Conservation (phyloP, 345 rosid genomes). For the Passiflora organensis region DNA sequence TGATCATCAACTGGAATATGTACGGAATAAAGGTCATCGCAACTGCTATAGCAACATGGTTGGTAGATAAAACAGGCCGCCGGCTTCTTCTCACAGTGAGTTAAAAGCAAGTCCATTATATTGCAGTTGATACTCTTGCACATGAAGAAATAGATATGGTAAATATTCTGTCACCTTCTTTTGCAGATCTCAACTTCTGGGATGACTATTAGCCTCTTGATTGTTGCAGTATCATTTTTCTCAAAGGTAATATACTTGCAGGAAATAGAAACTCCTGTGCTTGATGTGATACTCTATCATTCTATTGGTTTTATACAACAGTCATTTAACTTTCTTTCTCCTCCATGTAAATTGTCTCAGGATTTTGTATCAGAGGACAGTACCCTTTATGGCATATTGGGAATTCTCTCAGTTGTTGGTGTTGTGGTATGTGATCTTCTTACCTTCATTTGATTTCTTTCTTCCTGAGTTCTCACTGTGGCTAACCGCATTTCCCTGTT, state of each 20-base stretch:
- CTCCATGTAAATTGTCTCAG: slow-evolving; percentile 31
- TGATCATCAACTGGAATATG: background rate
- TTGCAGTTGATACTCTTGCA: background rate
- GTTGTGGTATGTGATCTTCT: slow-evolving; percentile 65
- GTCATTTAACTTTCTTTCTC: background rate
- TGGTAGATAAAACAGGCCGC: slow-evolving; percentile 82
- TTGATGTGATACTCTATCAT: too few relatives aligned
- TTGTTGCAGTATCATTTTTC: slow-evolving; percentile 73
- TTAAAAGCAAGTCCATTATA: slow-evolving; percentile 16
- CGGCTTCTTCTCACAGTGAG: slow-evolving; percentile 83
- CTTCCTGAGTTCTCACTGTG: background rate
- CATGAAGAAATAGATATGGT: background rate
- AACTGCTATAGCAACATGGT: slow-evolving; percentile 82
- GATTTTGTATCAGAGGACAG: slow-evolving; percentile 49
- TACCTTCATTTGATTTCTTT: slow-evolving; percentile 9
- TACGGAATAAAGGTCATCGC: slow-evolving; percentile 59
- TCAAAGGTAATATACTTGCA: slow-evolving; percentile 35
- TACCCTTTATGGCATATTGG: slow-evolving; percentile 42
- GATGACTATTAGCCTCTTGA: slow-evolving; percentile 73
- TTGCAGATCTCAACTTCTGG: slow-evolving; percentile 68
- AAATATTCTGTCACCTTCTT: slow-evolving; percentile 3
- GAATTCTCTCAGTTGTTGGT: slow-evolving; percentile 77
- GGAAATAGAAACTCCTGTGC: too few relatives aligned
- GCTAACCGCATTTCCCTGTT: slow-evolving; percentile 16
- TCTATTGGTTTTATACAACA: too few relatives aligned